Base-by-base conservation (phyloP, 257 asterid species). In the Solanum dulcamara region DNA sequence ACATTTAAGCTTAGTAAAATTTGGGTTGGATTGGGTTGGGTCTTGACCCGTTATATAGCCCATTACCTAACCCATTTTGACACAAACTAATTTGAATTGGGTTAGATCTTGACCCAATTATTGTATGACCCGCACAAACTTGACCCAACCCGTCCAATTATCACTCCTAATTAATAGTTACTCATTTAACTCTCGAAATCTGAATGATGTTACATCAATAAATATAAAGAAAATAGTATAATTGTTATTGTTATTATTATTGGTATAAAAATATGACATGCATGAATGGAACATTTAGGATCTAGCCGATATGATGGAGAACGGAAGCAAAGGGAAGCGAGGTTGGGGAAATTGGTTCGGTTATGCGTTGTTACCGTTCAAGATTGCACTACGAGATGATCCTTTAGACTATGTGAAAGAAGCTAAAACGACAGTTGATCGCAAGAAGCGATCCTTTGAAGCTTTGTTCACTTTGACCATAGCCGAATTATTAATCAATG, bases 321-420 rank as follows among this genome's bases (percentile, higher is more conserved):
- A 86, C 17, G 35, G 72, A 3, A 35, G 75, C 7, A 55, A 86
- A 51, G 85, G 53, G 35, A 86, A 67, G 30, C 50, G 37, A 7
- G 81, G 81, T 40, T 86, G 88, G 88, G 88, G 88, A 42, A 86
- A 81, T 67, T 64, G 33, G 32, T 44, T 81, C 0, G 88, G 85
- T 15, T 85, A 80, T 35, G 77, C 40, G 32, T 12, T 85, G 20
- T 84, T 80, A 46, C 85, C 83, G 2, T 66, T 86, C 53, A 81
- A 30, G n/a, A 81, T 68, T 68, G 88, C 51, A 10, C 6, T 86
- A 3, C 26, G 64, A 6, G 85, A 86, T 17, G 57, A 86, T 66
- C 88, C 88, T 24, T 68, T 86, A 50, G 59, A 59, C 64, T 68
- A 86, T 35, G 57, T 86, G 6, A 82, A 42, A 28, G 85, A 86